Base-by-base conservation (phyloP, 495 filamentous ascomycete species). In the Xylaria grammica region DNA sequence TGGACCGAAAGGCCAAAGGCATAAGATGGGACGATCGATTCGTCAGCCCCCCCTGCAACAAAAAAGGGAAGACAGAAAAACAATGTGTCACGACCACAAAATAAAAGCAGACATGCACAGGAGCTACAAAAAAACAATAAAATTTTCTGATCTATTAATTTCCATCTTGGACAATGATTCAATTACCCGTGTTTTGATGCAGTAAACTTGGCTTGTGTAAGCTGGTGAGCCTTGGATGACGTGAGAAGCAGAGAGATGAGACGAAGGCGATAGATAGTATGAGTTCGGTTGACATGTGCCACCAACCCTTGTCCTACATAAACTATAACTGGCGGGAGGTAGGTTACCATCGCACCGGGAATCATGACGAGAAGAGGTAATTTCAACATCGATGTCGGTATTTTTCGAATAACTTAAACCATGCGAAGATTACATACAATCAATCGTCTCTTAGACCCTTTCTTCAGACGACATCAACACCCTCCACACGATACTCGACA, bases 51-150 rank as follows among this genome's bases (percentile, higher is more conserved):
- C 32, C n/a, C n/a, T n/a, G n/a, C 17, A 50, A 13, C 1, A 15
- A 44, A 58, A 62, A 70, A 65, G 22, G 46, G 60, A 68, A 60
- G 56, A 65, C 40, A 10, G 62, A 67, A 74, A 63, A 67, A 62
- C 54, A 69, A 72, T 70, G 69, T 63, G 67, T 65, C 65, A 74
- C 55, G 69, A 72, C 54, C 32, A 69, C 65, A 70, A 74, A 72
- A 74, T 61, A 4, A 22, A 3, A 64, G 66, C 62, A 65, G 63
- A 61, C 62, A 69, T 62, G 62, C 51, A 65, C 49, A 67, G 67
- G 67, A 68, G 51, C 56, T 70, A 65, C 65, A 68, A 72, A 71
- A 71, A 68, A 66, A 69, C 63, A 74, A 65, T 60, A 70, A 69
- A 65, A 42, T 29, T 55, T 24, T n/a, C 20, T 30, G 45, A 38